Conservation (phyloP, 2,329 filamentous ascomycete genomes). For the Alternaria ventricosa region DNA sequence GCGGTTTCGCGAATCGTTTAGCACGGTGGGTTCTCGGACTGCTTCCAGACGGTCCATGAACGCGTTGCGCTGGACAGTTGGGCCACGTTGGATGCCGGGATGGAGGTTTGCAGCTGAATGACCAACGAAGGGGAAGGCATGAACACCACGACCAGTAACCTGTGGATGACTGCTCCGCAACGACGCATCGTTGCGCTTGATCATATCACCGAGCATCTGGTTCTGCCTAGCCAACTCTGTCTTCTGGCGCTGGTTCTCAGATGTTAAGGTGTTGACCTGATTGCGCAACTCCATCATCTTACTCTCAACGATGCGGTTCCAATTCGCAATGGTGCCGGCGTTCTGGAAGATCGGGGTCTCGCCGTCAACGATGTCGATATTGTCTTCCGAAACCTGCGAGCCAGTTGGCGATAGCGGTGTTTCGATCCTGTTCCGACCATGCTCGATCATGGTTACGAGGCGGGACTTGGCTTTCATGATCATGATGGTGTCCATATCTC, state of each 20-base stretch:
- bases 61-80: neutral
- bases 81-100: neutral
- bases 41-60: neutral
- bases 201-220: neutral
- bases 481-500: slow-evolving; percentile 17
- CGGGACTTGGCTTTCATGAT: slow-evolving; percentile 10
- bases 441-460: neutral
- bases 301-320: neutral
- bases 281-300: neutral
- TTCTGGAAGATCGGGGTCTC: slow-evolving; percentile 10
- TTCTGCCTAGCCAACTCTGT: neutral
- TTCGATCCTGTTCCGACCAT: neutral
- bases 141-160: neutral
- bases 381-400: neutral
- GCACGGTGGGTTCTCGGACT: neutral
- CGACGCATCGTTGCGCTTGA: neutral
- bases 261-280: neutral
- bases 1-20: neutral
- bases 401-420: neutral
- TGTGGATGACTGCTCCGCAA: neutral
- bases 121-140: neutral
- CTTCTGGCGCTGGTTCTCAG: neutral
- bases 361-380: slow-evolving; percentile 1
- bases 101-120: neutral
- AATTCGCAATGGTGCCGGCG: neutral